Evolutionary conservation across 495 filamentous ascomycete species (phyloP).

Genomic region (Penicillium samsonianum): DNA sequence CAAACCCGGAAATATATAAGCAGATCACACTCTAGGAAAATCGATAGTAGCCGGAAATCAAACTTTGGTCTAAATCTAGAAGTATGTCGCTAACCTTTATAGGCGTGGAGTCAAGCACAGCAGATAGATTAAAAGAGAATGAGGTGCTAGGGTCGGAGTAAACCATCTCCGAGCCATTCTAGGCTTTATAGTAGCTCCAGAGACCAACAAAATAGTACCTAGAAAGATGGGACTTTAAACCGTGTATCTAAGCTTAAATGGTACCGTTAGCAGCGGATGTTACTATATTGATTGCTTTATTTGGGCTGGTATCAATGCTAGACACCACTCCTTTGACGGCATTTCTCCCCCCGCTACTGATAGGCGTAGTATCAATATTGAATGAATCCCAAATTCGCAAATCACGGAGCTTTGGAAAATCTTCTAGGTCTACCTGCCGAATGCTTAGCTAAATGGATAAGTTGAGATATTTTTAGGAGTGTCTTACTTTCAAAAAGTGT

Average conservation of each 20-base stretch:
- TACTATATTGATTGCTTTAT: background rate
- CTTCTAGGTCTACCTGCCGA: background rate
- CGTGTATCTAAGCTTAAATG: background rate
- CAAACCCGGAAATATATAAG: background rate
- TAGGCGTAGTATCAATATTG: too few species aligned
- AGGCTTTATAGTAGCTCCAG: too few species aligned
- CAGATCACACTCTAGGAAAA: background rate
- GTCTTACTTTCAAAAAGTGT: conserved; percentile 5
- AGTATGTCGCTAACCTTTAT: background rate
- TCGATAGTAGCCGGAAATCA: background rate
- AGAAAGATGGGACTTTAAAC: background rate
- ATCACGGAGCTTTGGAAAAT: too few species aligned
- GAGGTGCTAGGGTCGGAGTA: too few species aligned
- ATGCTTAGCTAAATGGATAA: conserved; percentile 2
- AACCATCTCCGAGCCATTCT: too few species aligned
- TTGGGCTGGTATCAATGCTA: too few species aligned
- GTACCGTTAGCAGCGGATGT: conserved; percentile 1
- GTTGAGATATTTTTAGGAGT: background rate
- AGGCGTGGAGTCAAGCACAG: too few species aligned
- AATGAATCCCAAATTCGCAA: too few species aligned
- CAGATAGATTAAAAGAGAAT: too few species aligned
- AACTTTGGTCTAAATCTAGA: background rate
- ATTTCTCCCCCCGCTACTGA: too few species aligned
- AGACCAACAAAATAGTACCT: too few species aligned
- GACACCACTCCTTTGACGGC: too few species aligned